Conservation (phyloP, 495 filamentous ascomycete genomes). For the Cudoniella acicularis region DNA sequence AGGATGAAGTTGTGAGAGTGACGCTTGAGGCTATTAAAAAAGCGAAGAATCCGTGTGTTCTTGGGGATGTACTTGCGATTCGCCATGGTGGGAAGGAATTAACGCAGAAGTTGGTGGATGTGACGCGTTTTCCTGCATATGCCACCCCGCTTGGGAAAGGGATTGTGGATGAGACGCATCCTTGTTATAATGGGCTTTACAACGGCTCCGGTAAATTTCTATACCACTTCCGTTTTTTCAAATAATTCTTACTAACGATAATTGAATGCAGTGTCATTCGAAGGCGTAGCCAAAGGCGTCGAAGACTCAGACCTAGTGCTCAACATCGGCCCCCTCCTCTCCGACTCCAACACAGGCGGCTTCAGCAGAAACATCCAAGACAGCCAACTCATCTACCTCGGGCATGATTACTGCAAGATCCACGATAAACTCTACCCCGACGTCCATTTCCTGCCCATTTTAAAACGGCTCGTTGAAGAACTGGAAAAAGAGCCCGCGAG, state of each 20-base stretch:
- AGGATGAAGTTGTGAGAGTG: conserved; percentile 24
- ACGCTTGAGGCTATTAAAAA: conserved; percentile 25
- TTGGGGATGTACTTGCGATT: conserved; percentile 31
- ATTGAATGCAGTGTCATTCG: conserved; percentile 27
- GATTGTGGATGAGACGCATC: conserved; percentile 28
- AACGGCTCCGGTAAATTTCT: conserved; percentile 17
- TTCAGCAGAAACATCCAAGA: conserved; percentile 10
- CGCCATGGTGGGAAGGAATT: conserved; percentile 25
- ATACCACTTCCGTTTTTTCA: not conserved
- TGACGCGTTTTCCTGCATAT: conserved; percentile 32
- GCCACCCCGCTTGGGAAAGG: conserved; percentile 34
- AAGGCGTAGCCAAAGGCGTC: conserved; percentile 23
- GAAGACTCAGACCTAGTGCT: conserved; percentile 33
- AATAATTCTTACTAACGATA: not conserved
- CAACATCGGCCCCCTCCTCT: conserved; percentile 33
- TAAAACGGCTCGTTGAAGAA: conserved; percentile 6
- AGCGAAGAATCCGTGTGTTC: conserved; percentile 28
- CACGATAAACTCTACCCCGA: not conserved
- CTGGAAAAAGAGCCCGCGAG: not conserved
- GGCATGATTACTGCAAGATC: conserved; percentile 9
- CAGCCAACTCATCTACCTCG: conserved; percentile 6
- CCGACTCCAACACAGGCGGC: conserved; percentile 29
- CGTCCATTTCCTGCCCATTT: conserved; percentile 15
- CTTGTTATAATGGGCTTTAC: conserved; percentile 32
- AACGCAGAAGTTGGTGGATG: conserved; percentile 26